These are phyloP conservation scores for Cyclostephanos tholiformis DNA, from an alignment of 108 stramenopile genomes.

Conservation along the genomic window DNA sequence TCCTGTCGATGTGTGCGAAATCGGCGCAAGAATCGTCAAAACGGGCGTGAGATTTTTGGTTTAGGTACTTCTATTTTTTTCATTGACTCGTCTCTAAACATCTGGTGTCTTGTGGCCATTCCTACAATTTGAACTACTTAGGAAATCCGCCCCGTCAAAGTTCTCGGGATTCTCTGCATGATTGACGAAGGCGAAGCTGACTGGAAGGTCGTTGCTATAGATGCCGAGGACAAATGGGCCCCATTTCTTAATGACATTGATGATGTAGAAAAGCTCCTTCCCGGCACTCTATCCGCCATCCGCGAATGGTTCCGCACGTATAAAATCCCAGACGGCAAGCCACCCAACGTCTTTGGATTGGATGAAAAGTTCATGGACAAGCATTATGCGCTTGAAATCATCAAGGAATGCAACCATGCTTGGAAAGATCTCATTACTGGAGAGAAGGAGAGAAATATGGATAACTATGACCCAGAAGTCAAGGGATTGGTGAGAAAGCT, in stretches of 20 bases:
- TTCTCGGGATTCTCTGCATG: slow-evolving; percentile 96
- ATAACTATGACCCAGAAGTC: slow-evolving; percentile 59
- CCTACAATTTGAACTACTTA: slow-evolving; percentile 33
- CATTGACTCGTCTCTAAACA: neutral
- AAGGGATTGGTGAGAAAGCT: slow-evolving; percentile 82
- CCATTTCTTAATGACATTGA: slow-evolving; percentile 94
- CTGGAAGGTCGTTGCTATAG: slow-evolving; percentile 97
- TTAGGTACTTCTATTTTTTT: neutral
- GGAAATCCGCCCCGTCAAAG: slow-evolving; percentile 93
- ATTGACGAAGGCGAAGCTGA: slow-evolving; percentile 99
- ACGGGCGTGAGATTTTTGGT: slow-evolving; percentile 67
- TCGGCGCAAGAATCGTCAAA: slow-evolving; percentile 73
- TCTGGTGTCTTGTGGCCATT: neutral
- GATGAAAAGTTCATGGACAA: slow-evolving; percentile 94
- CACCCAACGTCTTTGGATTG: slow-evolving; percentile 93
- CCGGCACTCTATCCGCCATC: slow-evolving; percentile 88
- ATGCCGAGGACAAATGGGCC: slow-evolving; percentile 95
- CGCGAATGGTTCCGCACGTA: slow-evolving; percentile 99
- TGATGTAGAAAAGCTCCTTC: slow-evolving; percentile 93
- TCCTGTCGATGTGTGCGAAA: slow-evolving; percentile 94
- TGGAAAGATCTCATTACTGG: slow-evolving; percentile 89
- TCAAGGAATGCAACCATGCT: slow-evolving; percentile 86
- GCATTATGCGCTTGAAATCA: slow-evolving; percentile 86
- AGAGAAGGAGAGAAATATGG: slow-evolving; percentile 74
- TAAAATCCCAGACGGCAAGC: slow-evolving; percentile 99